Evolutionary conservation across 306 rosid genomes (phyloP), one percentile per base, ranked within the genome.

Genomic region (Cyamopsis tetragonoloba): DNA sequence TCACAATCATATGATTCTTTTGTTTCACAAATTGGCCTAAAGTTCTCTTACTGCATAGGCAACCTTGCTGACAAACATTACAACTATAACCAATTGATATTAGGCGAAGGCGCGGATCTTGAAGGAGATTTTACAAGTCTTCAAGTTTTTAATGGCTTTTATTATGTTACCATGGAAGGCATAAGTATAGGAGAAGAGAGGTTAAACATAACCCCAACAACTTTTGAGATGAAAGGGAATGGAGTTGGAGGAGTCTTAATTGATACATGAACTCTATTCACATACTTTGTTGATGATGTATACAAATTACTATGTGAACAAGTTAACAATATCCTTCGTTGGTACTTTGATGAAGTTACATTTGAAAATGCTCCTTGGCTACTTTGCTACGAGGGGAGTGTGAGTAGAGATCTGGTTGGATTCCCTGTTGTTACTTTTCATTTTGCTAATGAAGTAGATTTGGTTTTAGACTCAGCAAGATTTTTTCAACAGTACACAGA

Each of bases 21-120:
- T 55, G 80, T 59, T 8, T 26, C 62, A 15, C 74, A 80, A 38
- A n/a, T 72, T 6, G 83, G 83, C 4, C 41, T 20, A 1, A 78
- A 35, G 24, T 81, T 81, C 54, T 81, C 83, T 30, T 84, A 78
- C 62, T 84, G 85, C 80, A 35, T 81, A 37, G 88, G 84, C 2
- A 76, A 58, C 54, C 15, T 84, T 11, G 46, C 54, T 42, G 82
- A 81, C 46, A 70, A 26, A 55, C 7, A 44, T 5, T 78, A 75
- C 28, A 68, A 41, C 56, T 54, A 75, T 19, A 75, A 79, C 62
- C 86, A 84, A 11, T 22, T 84, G 53, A 59, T 81, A 42, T 65
- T 78, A 27, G 89, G 87, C 3, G 80, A 76, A 31, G 82, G 74
- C 9, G 80, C 80, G 4, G 65, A 58, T 34, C 74, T 76, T 44